Evolutionary conservation across 2,329 filamentous ascomycete species (phyloP).

Genomic region (Exophiala sp.): DNA sequence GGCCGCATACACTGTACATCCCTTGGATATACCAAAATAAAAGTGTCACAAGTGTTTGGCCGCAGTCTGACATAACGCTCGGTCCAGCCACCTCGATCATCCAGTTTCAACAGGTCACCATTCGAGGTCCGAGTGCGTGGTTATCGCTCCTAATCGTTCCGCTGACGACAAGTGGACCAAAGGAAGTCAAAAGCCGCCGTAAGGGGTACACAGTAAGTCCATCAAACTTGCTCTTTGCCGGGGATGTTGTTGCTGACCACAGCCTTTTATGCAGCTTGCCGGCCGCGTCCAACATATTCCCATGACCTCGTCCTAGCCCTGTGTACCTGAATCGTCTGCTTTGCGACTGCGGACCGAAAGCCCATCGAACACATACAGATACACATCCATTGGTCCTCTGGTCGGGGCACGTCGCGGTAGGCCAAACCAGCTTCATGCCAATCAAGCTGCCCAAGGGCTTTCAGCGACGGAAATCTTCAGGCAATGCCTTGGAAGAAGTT

Average conservation of each 20-base stretch:
- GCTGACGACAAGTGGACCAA: background rate
- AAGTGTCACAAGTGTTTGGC: too few species aligned
- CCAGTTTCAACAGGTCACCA: background rate
- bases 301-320: constrained; percentile 18
- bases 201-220: background rate
- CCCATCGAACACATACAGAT: constrained; percentile 1
- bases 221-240: background rate
- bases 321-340: constrained; percentile 10
- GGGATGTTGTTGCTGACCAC: constrained; percentile 13
- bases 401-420: constrained; percentile 10
- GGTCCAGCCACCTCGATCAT: constrained; percentile 11
- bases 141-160: background rate
- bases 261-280: constrained; percentile 18
- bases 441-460: constrained; percentile 53
- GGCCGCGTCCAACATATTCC: constrained; percentile 13
- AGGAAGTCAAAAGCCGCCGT: background rate
- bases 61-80: constrained; percentile 13
- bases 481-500: constrained; percentile 48
- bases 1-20: background rate
- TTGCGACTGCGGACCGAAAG: constrained; percentile 8
- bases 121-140: constrained; percentile 1
- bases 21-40: constrained; percentile 8
- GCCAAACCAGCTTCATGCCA: constrained; percentile 41
- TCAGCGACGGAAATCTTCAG: constrained; percentile 49
- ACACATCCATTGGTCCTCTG: constrained; percentile 2